phyloP scores from a whole-genome alignment of 1,284 basidiomycete genomes.

The Tremellales sp. region DNA sequence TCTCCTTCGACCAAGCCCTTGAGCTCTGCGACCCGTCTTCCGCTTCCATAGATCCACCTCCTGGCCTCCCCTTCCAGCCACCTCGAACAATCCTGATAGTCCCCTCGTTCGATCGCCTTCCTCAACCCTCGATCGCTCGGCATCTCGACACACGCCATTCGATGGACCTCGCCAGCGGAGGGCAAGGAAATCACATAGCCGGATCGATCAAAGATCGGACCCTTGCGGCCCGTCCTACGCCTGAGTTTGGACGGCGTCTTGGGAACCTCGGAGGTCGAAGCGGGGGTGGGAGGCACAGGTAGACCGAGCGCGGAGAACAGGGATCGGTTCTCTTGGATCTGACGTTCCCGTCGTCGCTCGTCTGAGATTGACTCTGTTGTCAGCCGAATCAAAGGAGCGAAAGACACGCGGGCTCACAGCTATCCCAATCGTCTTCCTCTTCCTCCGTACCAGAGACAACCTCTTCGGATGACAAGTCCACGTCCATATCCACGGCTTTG shows the following conservation, averaged over 20 bases:
- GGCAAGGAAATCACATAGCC: slow-evolving; percentile 32
- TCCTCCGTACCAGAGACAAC: slow-evolving; percentile 3
- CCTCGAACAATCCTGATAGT: slow-evolving; percentile 26
- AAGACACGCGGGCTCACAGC: slow-evolving; percentile 11
- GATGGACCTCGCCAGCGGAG: slow-evolving; percentile 22
- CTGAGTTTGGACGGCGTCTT: not conserved
- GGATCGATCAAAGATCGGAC: slow-evolving; percentile 23
- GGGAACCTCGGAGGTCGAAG: slow-evolving; percentile 4
- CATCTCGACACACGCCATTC: slow-evolving; percentile 39
- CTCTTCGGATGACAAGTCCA: not conserved
- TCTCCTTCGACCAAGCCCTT: slow-evolving; percentile 19
- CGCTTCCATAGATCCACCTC: slow-evolving; percentile 32
- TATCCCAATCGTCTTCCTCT: slow-evolving; percentile 11
- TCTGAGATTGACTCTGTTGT: no score
- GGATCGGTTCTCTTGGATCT: slow-evolving; percentile 24
- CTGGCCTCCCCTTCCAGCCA: slow-evolving; percentile 29
- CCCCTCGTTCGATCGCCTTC: slow-evolving; percentile 26
- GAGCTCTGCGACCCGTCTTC: slow-evolving; percentile 9
- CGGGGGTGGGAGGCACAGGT: not conserved
- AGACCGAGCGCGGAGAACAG: slow-evolving; percentile 22
- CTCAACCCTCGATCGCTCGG: slow-evolving; percentile 19
- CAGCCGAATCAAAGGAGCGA: slow-evolving; percentile 5
- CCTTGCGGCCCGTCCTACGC: not conserved
- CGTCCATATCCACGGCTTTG: not conserved
- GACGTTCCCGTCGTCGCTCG: slow-evolving; percentile 20